Base-by-base conservation (phyloP, 129 eudicot species). In the Apium graveolens region DNA sequence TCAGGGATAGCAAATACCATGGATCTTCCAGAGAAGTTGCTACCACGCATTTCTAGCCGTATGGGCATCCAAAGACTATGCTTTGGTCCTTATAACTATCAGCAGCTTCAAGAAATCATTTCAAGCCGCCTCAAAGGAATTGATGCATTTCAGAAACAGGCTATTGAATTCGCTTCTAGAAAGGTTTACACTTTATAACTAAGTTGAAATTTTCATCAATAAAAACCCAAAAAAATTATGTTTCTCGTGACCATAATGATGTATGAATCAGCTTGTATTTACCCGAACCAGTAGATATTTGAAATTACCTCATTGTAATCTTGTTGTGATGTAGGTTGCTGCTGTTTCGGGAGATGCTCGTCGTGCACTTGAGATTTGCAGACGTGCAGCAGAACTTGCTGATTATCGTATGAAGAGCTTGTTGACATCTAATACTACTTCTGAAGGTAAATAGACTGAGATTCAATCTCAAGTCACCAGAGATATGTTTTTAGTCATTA, bases 291-390 rank as follows among this genome's bases (percentile, higher is more conserved):
- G 66, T 44, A 57, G 75, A 75, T 78, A 57, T 34, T 70, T 32
- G 77, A 44, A 29, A 65, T 51, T 77, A 49, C 46, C 53, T 75
- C 2, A 65, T 75, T 76, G 10, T 73, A 48, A 29, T 79, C 80
- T 45, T 46, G 44, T 26, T 11, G 17, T 63, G 31, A 68, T 71
- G 21, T 68, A 96, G 99, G 99, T 96, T 49, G 99, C 99, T 46
- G 97, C 99, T 85, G 93, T 96, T 82, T 96, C 99, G 11, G 99
- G 99, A 80, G 99, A 96, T 89, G 97, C 97, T 80, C 96, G 97
- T 39, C 93, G 99, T 77, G 99, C 97, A 26, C 80, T 96, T 63
- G 99, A 96, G 87, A 96, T 96, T 48, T 96, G 99, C 77, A 90
- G 97, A 34, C 92, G 99, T 75, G 99, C 97, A 48, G 99, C 97